These are phyloP conservation scores for Penicillium flavigenum DNA, from an alignment of 495 filamentous ascomycete species.

Conservation along the genomic window DNA sequence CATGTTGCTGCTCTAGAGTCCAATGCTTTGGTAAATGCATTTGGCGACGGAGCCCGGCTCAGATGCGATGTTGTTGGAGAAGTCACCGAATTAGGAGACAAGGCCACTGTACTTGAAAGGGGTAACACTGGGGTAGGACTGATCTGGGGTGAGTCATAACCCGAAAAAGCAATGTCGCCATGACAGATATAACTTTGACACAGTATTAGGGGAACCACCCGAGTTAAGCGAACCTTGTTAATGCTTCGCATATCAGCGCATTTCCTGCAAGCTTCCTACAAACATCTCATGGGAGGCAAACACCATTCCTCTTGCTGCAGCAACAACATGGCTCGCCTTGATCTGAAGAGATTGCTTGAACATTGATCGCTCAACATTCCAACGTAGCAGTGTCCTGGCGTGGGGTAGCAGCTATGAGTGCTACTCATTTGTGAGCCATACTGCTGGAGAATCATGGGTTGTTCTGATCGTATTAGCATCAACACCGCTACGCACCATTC, in stretches of 20 bases:
- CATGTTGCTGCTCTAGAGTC: conserved; percentile 13
- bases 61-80: conserved; percentile 55
- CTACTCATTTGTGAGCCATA: conserved; percentile 22
- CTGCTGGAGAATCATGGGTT: no score
- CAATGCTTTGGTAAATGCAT: conserved; percentile 30
- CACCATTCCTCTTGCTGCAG: conserved; percentile 30
- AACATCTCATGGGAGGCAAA: conserved; percentile 24
- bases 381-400: conserved; percentile 22
- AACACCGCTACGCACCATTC: no score
- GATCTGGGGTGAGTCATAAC: conserved; percentile 24
- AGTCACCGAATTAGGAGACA: conserved; percentile 47
- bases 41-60: conserved; percentile 39
- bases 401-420: conserved; percentile 37
- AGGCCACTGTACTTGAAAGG: conserved; percentile 38
- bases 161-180: not conserved
- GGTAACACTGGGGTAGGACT: conserved; percentile 40
- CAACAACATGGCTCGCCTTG: conserved; percentile 33
- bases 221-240: conserved; percentile 12
- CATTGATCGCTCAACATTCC: conserved; percentile 15
- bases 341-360: no score
- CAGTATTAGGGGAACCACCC: conserved; percentile 3
- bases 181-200: not conserved
- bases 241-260: conserved; percentile 29
- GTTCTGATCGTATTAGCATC: no score
- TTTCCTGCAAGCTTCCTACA: conserved; percentile 26